Base-by-base conservation (phyloP, 768 basidiomycete species). In the Lanmaoa rubissima region DNA sequence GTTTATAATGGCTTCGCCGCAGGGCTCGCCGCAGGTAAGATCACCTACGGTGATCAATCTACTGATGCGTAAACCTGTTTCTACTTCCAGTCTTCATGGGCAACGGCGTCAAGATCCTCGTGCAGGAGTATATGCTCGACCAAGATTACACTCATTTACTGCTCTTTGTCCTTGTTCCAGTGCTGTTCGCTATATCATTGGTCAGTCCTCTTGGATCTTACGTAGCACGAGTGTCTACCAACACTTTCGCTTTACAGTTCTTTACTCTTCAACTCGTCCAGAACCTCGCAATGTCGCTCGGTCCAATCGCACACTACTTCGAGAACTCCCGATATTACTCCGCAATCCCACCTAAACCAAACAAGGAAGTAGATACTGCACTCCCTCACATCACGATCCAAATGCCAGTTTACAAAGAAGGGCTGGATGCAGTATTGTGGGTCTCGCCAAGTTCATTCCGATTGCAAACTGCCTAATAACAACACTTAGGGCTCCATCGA, bases 361-460 rank as follows among this genome's bases (percentile, higher is more conserved):
- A 77, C 69, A 75, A 77, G 58, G 58, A 69, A 47, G 68, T 79
- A n/a, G 78, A 80, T 58, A 65, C 73, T 31, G 70, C 72, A 40
- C 73, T 81, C 17, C 79, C 79, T 39, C 79, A 80, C 48, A 69
- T 81, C 61, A 80, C 79, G 6, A 78, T 84, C 44, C 80, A 83
- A 53, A 76, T 84, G 76, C 82, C 82, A 4, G 81, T 82, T 36
- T 83, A 83, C 73, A 84, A 83, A 68, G 81, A 81, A 65, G 71
- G 74, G 10, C 65, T 83, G n/a, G 78, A 81, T 0, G 73, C 71
- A 2, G 82, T 83, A 58, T 75, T 84, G 73, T 80, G 61, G 57
- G 79, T 74, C 17, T 61, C 64, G 6, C 35, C 45, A 44, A 31
- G 4, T 59, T 46, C 19, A 28, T 58, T n/a, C 54, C 31, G 40